These are phyloP conservation scores for Penicillium parvum DNA, from an alignment of 495 filamentous ascomycete genomes.

Conservation along the genomic window DNA sequence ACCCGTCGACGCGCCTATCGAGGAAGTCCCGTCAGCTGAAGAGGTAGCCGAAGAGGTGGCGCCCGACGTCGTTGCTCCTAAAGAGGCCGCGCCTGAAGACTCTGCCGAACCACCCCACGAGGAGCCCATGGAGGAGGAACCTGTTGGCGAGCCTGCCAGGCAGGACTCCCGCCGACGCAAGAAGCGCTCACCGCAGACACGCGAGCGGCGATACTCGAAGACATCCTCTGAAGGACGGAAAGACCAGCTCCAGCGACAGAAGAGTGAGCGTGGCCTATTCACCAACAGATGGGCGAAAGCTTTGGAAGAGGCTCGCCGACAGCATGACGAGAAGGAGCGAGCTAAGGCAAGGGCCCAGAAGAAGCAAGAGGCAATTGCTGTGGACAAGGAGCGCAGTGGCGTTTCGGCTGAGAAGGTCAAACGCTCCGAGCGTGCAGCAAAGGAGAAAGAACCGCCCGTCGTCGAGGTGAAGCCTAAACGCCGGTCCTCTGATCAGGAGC, in stretches of 20 bases:
- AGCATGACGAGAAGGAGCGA: slow-evolving; percentile 35
- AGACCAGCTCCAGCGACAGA: slow-evolving; percentile 28
- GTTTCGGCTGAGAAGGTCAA: slow-evolving; percentile 13
- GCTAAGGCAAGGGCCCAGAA: slow-evolving; percentile 13
- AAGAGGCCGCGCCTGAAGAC: slow-evolving; percentile 15
- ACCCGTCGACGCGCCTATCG: slow-evolving; percentile 1
- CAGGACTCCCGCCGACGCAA: slow-evolving; percentile 27
- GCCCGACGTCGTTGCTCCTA: slow-evolving; percentile 1
- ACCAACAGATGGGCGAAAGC: slow-evolving; percentile 40
- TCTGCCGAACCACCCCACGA: slow-evolving; percentile 5
- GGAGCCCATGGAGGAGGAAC: slow-evolving; percentile 11
- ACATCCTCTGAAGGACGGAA: slow-evolving; percentile 36
- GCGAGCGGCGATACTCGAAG: slow-evolving; percentile 35
- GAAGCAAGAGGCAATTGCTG: slow-evolving; percentile 16
- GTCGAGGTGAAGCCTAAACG: slow-evolving; percentile 21
- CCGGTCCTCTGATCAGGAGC: slow-evolving; percentile 21
- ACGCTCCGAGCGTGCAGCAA: slow-evolving; percentile 16
- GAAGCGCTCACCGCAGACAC: slow-evolving; percentile 25
- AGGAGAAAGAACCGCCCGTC: slow-evolving; percentile 16
- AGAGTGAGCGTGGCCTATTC: slow-evolving; percentile 33
- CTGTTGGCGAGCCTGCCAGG: slow-evolving; percentile 9
- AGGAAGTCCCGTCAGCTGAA: slow-evolving; percentile 5
- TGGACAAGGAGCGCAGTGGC: slow-evolving; percentile 21
- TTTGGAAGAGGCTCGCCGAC: slow-evolving; percentile 36
- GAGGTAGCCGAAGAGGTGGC: slow-evolving; percentile 4